Evolutionary conservation across 164 flowering plant genomes (phyloP).

Genomic region (Stephania japonica): DNA sequence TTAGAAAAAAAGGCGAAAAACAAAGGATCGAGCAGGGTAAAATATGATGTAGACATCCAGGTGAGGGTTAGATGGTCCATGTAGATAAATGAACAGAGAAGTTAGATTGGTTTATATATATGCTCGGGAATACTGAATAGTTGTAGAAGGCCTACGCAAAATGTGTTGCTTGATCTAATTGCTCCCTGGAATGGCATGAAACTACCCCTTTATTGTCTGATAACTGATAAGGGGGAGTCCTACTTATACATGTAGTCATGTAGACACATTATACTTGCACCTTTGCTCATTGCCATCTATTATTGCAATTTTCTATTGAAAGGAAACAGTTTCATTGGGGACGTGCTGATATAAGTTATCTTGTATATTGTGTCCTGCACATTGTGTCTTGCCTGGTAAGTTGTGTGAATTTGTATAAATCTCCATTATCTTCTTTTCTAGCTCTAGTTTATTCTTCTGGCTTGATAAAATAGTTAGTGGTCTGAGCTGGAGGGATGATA

Average conservation of each 20-base stretch:
- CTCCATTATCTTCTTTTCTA: background rate
- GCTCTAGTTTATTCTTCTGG: background rate
- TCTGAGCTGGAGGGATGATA: no score
- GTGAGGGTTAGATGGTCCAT: no score
- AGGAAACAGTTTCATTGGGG: background rate
- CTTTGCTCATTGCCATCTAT: background rate
- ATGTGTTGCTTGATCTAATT: background rate
- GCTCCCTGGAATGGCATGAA: background rate
- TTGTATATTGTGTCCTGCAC: background rate
- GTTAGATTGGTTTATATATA: no score
- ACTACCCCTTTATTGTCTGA: background rate
- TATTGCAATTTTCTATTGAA: background rate
- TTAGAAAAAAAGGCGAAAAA: no score
- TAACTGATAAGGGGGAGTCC: background rate
- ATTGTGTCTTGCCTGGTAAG: background rate
- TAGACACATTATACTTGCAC: background rate
- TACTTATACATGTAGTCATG: background rate
- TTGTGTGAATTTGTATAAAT: background rate
- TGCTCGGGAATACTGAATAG: no score
- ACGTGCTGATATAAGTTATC: background rate
- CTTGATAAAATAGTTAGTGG: background rate
- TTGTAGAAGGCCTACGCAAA: no score
- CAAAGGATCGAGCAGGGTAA: no score
- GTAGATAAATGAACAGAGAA: no score
- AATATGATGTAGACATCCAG: no score